Evolutionary conservation across 306 rosid genomes (phyloP).

Genomic region (Acacia melanoxylon): DNA sequence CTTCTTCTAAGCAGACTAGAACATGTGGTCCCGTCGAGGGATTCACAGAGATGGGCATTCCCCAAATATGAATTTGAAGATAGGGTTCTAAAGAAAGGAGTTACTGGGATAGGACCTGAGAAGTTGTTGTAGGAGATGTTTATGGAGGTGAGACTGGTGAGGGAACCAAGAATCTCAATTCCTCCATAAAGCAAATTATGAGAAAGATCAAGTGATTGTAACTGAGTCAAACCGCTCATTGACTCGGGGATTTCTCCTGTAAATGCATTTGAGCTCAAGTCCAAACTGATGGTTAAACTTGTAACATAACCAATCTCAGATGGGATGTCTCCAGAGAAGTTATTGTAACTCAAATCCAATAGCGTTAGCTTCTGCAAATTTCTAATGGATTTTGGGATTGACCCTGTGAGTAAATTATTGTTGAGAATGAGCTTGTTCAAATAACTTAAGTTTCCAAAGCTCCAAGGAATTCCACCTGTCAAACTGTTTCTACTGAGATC

Average conservation of each 20-base stretch:
- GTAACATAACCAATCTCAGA: slow-evolving; percentile 72
- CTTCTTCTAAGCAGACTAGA: slow-evolving; percentile 50
- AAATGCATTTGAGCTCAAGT: slow-evolving; percentile 73
- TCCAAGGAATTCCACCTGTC: slow-evolving; percentile 72
- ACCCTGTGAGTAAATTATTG: slow-evolving; percentile 71
- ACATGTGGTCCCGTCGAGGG: slow-evolving; percentile 81
- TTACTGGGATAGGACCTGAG: slow-evolving; percentile 89
- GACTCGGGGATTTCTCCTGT: slow-evolving; percentile 82
- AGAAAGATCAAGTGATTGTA: slow-evolving; percentile 90
- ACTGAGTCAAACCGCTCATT: slow-evolving; percentile 64
- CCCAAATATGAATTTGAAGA: slow-evolving; percentile 63
- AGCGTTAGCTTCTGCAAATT: slow-evolving; percentile 80
- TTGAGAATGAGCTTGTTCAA: slow-evolving; percentile 88
- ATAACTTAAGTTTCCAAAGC: slow-evolving; percentile 88
- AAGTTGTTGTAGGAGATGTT: slow-evolving; percentile 86
- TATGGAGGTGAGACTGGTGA: slow-evolving; percentile 79
- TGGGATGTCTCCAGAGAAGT: slow-evolving; percentile 75
- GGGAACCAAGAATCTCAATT: slow-evolving; percentile 69
- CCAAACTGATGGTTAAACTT: slow-evolving; percentile 90
- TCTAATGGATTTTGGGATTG: slow-evolving; percentile 72
- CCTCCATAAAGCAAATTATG: slow-evolving; percentile 68
- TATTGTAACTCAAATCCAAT: slow-evolving; percentile 85
- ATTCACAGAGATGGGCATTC: slow-evolving; percentile 69
- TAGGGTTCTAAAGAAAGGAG: slow-evolving; percentile 79
- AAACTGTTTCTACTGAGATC: slow-evolving; percentile 91